A percentile compares a stretch with the other conserved stretches of the same genome.
phyloP scores from a whole-genome alignment of 2,329 filamentous ascomycete species.

The Ophiognomonia clavigignenti-juglandacearum region DNA sequence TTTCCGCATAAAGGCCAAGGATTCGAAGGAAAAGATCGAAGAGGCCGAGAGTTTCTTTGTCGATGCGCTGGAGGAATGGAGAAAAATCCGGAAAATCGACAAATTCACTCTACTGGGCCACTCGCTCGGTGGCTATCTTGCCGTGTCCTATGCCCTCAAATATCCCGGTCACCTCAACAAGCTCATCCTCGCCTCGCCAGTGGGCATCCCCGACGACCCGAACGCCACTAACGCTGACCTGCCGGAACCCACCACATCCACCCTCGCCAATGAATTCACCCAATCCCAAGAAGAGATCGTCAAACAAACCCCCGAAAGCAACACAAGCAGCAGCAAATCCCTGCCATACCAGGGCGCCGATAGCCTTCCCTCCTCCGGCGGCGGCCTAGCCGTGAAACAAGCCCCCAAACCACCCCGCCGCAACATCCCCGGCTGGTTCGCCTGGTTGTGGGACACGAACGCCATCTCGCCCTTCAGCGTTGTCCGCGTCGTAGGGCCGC shows the following conservation, averaged over 20 bases:
- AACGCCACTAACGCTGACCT: constrained; percentile 78
- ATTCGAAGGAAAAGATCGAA: constrained; percentile 72
- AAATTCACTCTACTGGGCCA: constrained; percentile 92
- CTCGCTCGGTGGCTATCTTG: constrained; percentile 86
- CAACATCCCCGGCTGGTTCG: constrained; percentile 77
- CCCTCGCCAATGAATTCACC: constrained; percentile 71
- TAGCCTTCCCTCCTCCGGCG: constrained; percentile 27
- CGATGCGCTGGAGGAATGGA: constrained; percentile 94
- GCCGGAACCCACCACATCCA: constrained; percentile 70
- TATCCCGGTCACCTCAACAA: constrained; percentile 95
- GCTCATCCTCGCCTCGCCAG: constrained; percentile 88
- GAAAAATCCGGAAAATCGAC: constrained; percentile 80
- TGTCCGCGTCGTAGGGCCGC: constrained; percentile 79
- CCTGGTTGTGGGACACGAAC: constrained; percentile 95
- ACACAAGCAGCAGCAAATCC: constrained; percentile 25
- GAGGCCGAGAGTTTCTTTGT: constrained; percentile 97
- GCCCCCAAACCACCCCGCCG: constrained; percentile 35
- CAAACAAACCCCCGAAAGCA: constrained; percentile 29
- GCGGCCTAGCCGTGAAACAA: constrained; percentile 25
- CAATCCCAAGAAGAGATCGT: constrained; percentile 60
- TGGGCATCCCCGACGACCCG: constrained; percentile 91
- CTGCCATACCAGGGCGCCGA: constrained; percentile 32
- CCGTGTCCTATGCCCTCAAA: constrained; percentile 91
- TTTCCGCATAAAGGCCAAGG: constrained; percentile 82
- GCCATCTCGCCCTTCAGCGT: constrained; percentile 83